Conservation (phyloP, 345 rosid genomes). For the Hibiscus mutabilis region DNA sequence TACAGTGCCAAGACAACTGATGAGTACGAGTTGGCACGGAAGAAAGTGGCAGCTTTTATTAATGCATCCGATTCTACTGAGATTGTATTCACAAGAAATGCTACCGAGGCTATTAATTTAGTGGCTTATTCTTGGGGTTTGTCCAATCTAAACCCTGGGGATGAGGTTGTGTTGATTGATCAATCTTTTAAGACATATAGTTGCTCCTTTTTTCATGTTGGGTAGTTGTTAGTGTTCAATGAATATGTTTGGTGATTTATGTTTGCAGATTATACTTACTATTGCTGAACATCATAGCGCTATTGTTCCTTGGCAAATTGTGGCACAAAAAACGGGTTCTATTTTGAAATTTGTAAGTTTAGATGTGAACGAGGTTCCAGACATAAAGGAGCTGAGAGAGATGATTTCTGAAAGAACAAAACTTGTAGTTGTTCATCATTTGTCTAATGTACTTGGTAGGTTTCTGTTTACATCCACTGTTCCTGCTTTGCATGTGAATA, state of each 20-base stretch:
- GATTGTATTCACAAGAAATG: conserved; percentile 88
- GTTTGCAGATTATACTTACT: conserved; percentile 58
- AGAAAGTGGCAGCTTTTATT: conserved; percentile 76
- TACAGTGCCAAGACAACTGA: conserved; percentile 86
- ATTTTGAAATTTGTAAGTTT: conserved; percentile 55
- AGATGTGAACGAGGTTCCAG: conserved; percentile 61
- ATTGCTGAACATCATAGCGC: conserved; percentile 91
- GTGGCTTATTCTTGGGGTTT: conserved; percentile 90
- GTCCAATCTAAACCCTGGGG: conserved; percentile 54
- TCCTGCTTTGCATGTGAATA: not conserved
- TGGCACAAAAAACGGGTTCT: conserved; percentile 74
- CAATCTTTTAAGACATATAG: not conserved
- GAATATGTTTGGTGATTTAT: conserved; percentile 12
- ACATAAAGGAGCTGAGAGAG: conserved; percentile 42
- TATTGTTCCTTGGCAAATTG: conserved; percentile 96
- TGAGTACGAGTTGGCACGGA: conserved; percentile 80
- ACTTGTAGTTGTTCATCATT: conserved; percentile 79
- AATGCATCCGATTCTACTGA: conserved; percentile 66
- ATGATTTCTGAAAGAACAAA: conserved; percentile 64
- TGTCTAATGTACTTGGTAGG: conserved; percentile 83
- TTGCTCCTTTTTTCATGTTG: not conserved
- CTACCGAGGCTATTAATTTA: conserved; percentile 94
- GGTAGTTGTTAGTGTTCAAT: not conserved
- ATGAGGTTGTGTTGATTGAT: conserved; percentile 48
- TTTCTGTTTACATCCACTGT: not conserved